Percentiles rank a stretch among this genome's conserved stretches.
phyloP scores from a whole-genome alignment of 2,329 filamentous ascomycete genomes.

The Fusarium torulosum region DNA sequence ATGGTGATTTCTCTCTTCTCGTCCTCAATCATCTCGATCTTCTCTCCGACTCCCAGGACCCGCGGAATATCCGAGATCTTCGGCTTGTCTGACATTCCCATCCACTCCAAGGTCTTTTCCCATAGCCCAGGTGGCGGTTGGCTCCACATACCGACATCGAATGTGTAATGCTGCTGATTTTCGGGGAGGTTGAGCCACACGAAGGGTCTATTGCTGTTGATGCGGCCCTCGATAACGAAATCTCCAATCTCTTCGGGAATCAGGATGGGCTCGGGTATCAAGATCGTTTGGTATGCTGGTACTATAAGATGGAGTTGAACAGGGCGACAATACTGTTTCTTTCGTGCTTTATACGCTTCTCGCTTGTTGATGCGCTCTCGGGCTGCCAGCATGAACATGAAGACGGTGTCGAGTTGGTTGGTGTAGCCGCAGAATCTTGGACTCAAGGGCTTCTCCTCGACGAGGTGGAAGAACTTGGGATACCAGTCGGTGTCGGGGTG shows the following conservation, averaged over 20 bases:
- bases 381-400: constrained; percentile 56
- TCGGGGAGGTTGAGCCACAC: constrained; percentile 56
- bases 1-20: constrained; percentile 18
- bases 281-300: constrained; percentile 56
- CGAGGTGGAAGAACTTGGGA: constrained; percentile 55
- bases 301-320: constrained; percentile 55
- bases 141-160: constrained; percentile 52
- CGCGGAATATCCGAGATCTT: constrained; percentile 41
- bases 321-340: constrained; percentile 35
- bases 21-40: constrained; percentile 22
- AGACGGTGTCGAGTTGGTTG: constrained; percentile 56
- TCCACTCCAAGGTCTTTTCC: constrained; percentile 45
- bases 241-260: constrained; percentile 55
- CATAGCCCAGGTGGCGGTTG: constrained; percentile 48
- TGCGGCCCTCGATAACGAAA: constrained; percentile 55
- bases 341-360: constrained; percentile 44
- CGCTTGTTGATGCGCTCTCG: constrained; percentile 46
- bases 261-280: constrained; percentile 53
- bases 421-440: constrained; percentile 56
- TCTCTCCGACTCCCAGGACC: constrained; percentile 43
- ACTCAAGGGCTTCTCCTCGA: constrained; percentile 52
- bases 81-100: constrained; percentile 46
- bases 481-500: constrained; percentile 59
- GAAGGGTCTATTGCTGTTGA: constrained; percentile 55
- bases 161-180: constrained; percentile 51